Percentiles rank a stretch among this genome's conserved stretches.
Evolutionary conservation across 2,329 filamentous ascomycete species (phyloP).

Genomic region (Venturia pyrina): DNA sequence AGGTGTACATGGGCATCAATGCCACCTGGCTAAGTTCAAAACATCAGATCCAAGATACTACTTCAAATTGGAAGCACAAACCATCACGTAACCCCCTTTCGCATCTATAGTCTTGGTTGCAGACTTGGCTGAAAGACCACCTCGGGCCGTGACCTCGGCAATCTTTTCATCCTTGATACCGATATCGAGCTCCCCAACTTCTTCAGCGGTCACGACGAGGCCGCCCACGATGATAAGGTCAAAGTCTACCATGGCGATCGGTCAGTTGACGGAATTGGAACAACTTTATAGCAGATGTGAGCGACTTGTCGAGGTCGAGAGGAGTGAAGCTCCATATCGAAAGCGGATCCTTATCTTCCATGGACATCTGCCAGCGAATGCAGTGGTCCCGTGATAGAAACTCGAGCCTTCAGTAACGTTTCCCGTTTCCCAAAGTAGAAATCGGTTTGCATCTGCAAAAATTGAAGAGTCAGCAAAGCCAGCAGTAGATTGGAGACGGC

Average conservation of each 20-base stretch:
- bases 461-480: neutral
- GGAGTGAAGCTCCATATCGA: neutral
- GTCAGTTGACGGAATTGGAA: neutral
- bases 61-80: conserved; percentile 8
- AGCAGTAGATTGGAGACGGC: no score
- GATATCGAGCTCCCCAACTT: conserved; percentile 31
- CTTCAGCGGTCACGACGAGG: conserved; percentile 30
- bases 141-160: conserved; percentile 24
- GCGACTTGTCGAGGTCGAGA: neutral
- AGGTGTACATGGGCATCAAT: conserved; percentile 39
- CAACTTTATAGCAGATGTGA: neutral
- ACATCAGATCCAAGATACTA: neutral
- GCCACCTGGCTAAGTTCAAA: conserved; percentile 24
- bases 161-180: conserved; percentile 35
- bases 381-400: neutral
- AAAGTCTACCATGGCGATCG: conserved; percentile 5
- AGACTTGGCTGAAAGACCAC: conserved; percentile 21
- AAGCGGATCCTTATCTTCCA: conserved; percentile 1
- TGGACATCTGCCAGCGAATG: neutral
- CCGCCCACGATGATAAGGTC: conserved; percentile 35
- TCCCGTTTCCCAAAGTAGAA: no score
- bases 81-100: conserved; percentile 36
- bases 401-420: no score
- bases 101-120: conserved; percentile 30
- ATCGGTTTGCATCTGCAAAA: no score